A percentile compares a stretch with the other conserved stretches of the same genome.
Conservation (phyloP, 2,329 filamentous ascomycete genomes). For the Dactylellina haptotyla region DNA sequence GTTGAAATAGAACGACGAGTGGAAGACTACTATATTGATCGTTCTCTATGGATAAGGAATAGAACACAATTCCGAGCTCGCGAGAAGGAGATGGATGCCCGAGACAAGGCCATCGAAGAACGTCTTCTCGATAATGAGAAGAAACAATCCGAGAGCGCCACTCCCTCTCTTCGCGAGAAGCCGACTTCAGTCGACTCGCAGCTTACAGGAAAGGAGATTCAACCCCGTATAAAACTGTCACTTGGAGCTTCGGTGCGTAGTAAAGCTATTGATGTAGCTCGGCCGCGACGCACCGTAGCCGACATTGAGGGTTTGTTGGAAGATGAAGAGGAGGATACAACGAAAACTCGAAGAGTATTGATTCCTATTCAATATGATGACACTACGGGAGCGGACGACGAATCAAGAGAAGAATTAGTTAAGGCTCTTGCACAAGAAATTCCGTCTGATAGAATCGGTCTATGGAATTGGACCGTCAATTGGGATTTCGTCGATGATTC, state of each 20-base stretch:
- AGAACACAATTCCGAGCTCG: conserved; percentile 76
- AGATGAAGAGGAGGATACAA: conserved; percentile 86
- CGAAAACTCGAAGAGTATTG: conserved; percentile 76
- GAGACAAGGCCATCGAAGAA: conserved; percentile 80
- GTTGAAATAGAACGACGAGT: conserved; percentile 76
- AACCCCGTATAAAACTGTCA: conserved; percentile 78
- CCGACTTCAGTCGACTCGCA: conserved; percentile 2
- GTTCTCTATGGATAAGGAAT: conserved; percentile 83
- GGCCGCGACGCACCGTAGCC: conserved; percentile 79
- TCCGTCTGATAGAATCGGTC: conserved; percentile 81
- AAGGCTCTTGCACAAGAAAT: conserved; percentile 88
- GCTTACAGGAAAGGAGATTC: conserved; percentile 58
- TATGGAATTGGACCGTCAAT: conserved; percentile 92
- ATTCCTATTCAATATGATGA: conserved; percentile 85
- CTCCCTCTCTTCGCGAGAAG: conserved; percentile 30
- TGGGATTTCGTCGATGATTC: conserved; percentile 90
- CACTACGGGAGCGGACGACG: conserved; percentile 79
- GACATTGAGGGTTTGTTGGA: conserved; percentile 95
- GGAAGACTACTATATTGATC: conserved; percentile 87
- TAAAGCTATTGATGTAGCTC: conserved; percentile 66
- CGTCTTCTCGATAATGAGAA: conserved; percentile 77
- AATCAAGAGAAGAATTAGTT: conserved; percentile 78
- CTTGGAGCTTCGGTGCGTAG: conserved; percentile 88
- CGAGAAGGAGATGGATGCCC: conserved; percentile 81
- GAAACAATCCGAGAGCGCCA: conserved; percentile 63